Evolutionary conservation across 2,329 filamentous ascomycete genomes (phyloP), one percentile per base, ranked within the genome.

Genomic region (Pseudocercospora musae): DNA sequence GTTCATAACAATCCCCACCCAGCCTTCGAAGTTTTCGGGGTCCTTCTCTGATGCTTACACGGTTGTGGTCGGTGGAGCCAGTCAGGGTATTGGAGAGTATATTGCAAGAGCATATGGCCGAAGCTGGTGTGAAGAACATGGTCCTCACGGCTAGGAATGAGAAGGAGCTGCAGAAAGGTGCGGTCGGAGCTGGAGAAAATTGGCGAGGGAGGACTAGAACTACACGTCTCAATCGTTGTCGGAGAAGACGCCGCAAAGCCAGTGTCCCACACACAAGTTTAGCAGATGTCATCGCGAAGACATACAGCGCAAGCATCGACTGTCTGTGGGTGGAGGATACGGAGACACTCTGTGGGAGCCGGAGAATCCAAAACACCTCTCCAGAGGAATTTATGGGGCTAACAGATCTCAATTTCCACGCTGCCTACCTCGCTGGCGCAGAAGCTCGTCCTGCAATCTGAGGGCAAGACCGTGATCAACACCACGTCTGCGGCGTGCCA

Each of bases 31-130:
- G 9, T 18, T 46, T 11, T 31, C 29, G 29, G 42, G 56, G 42
- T 25, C 58, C 6, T 37, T 63, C 4, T 48, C 58, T 8, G 31
- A 58, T 27, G 53, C 33, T 31, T 63, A 63, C 37, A 63, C 62
- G 4, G 58, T 63, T 13, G 40, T 60, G 53, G 53, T 63, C 42
- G 52, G 48, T 10, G 62, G 62, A 40, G 58, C 62, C 3, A 58
- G 62, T 3, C 57, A 60, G n/a, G 62, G 62, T 29, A 60, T 63
- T 15, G 62, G 62, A 11, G 54, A 63, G 11, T 55, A 60, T 53
- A 63, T 61, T 20, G 62, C 62, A 5, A 59, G 52, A 58, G 58
- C 62, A 7, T 63, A 60, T 27, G 53, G n/a, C 58, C 27, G 31
- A 61, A 29, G 62, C 62, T 18, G 57, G 52, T 53, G 62, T 58